A percentile compares a stretch with the other conserved stretches of the same genome.
phyloP scores from a whole-genome alignment of 345 rosid species.

The Corchorus capsularis region DNA sequence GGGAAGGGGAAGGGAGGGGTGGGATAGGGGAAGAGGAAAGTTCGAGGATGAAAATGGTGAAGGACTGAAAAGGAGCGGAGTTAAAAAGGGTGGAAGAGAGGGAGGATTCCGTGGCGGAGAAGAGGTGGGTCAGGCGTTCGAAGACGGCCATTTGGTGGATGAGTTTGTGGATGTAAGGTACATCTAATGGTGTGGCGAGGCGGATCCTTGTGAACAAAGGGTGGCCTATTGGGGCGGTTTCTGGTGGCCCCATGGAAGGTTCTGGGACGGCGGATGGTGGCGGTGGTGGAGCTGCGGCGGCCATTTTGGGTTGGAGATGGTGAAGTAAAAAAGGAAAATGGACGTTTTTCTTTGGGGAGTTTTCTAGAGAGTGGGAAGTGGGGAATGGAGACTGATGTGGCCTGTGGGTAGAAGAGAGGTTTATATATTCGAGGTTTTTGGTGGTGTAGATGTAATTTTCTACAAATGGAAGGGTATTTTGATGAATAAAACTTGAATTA shows the following conservation, averaged over 20 bases:
- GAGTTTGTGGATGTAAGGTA: slow-evolving; percentile 81
- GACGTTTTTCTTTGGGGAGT: background rate
- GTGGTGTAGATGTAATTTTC: background rate
- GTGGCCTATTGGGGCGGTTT: slow-evolving; percentile 41
- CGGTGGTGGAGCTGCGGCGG: slow-evolving; percentile 92
- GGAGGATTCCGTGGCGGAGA: slow-evolving; percentile 75
- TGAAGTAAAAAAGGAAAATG: background rate
- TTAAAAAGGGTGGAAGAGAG: slow-evolving; percentile 75
- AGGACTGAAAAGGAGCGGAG: slow-evolving; percentile 77
- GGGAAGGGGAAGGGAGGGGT: slow-evolving; percentile 20
- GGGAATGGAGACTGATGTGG: background rate
- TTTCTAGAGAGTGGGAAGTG: background rate
- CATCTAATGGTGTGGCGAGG: slow-evolving; percentile 72
- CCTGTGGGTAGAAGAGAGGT: background rate
- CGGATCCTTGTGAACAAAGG: slow-evolving; percentile 85
- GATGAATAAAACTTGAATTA: too few species aligned
- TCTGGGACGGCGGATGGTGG: slow-evolving; percentile 70
- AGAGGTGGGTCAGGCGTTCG: slow-evolving; percentile 67
- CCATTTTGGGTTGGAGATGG: slow-evolving; percentile 40
- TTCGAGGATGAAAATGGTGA: slow-evolving; percentile 82
- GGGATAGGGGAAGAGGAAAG: slow-evolving; percentile 56
- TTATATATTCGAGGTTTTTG: background rate
- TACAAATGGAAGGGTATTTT: background rate
- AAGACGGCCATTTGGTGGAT: slow-evolving; percentile 92
- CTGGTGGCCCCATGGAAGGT: slow-evolving; percentile 47